Evolutionary conservation across 805 yeast genomes (phyloP).

Genomic region (Kuraishia cidri): DNA sequence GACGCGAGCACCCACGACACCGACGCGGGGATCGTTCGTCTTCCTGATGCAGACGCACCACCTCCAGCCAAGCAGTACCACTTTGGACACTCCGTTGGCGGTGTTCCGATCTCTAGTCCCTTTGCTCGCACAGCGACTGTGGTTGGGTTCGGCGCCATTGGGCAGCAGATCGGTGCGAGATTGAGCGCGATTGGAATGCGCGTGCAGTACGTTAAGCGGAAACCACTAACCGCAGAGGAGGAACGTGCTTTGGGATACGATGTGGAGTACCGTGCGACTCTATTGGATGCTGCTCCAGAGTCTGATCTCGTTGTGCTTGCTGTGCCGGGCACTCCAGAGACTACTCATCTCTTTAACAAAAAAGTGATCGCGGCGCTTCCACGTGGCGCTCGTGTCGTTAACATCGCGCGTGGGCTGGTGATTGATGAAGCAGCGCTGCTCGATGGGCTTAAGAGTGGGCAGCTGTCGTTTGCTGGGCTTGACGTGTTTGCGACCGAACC

Average conservation of each 20-base stretch:
- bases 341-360: conserved; percentile 44
- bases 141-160: conserved; percentile 73
- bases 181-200: conserved; percentile 55
- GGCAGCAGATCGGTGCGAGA: conserved; percentile 51
- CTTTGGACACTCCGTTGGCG: conserved; percentile 33
- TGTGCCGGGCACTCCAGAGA: conserved; percentile 55
- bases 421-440: conserved; percentile 61
- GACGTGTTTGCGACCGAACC: conserved; percentile 72
- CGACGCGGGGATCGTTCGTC: conserved; percentile 16
- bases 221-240: conserved; percentile 27
- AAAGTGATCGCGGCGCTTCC: conserved; percentile 35
- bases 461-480: conserved; percentile 56
- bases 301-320: conserved; percentile 56
- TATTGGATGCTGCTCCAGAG: conserved; percentile 27
- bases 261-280: conserved; percentile 32
- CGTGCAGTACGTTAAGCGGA: conserved; percentile 53
- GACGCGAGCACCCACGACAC: conserved; percentile 23
- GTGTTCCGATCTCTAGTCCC: conserved; percentile 38
- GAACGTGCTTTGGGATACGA: conserved; percentile 30
- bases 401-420: conserved; percentile 69
- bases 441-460: conserved; percentile 49
- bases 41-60: conserved; percentile 8
- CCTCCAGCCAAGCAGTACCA: conserved; percentile 24
- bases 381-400: conserved; percentile 53
- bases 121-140: conserved; percentile 49